phyloP scores from a whole-genome alignment of 169 alveolate genomes.

The Cryptosporidium tyzzeri region DNA sequence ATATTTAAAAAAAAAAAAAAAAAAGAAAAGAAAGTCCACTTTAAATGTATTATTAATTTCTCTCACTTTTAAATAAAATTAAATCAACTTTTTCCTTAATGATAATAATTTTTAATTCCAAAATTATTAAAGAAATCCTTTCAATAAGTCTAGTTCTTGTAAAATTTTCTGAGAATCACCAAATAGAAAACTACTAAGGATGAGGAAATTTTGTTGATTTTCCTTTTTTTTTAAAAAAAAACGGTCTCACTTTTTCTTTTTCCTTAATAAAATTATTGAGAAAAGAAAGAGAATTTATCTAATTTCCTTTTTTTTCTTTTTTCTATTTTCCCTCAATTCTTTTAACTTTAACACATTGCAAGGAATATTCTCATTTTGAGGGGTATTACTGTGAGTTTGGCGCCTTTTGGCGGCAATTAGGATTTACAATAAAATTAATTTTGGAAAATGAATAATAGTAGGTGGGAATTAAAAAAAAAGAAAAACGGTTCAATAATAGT shows the following conservation, averaged over 20 bases:
- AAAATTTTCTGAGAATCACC: neutral
- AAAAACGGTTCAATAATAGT: too few relatives aligned
- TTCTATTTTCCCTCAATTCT: constrained; percentile 17
- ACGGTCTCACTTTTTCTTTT: neutral
- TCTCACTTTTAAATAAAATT: neutral
- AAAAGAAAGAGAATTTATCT: neutral
- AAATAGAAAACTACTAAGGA: neutral
- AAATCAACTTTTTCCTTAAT: neutral
- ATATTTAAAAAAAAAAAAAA: too few relatives aligned
- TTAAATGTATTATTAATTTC: too few relatives aligned
- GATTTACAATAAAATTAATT: neutral
- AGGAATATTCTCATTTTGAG: constrained; percentile 2
- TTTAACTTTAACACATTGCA: neutral
- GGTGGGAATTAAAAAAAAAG: too few relatives aligned
- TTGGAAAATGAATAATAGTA: too few relatives aligned
- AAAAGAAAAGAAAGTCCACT: neutral
- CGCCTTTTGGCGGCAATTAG: constrained; percentile 7
- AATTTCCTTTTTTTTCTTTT: neutral
- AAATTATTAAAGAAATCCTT: neutral
- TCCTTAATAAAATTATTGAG: neutral
- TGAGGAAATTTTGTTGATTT: neutral
- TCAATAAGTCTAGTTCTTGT: neutral
- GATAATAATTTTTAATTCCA: too few relatives aligned
- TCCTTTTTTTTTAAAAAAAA: too few relatives aligned
- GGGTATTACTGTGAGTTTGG: constrained; percentile 10